phyloP scores from a whole-genome alignment of 2,329 filamentous ascomycete species.

The Hymenoscyphus infarciens region DNA sequence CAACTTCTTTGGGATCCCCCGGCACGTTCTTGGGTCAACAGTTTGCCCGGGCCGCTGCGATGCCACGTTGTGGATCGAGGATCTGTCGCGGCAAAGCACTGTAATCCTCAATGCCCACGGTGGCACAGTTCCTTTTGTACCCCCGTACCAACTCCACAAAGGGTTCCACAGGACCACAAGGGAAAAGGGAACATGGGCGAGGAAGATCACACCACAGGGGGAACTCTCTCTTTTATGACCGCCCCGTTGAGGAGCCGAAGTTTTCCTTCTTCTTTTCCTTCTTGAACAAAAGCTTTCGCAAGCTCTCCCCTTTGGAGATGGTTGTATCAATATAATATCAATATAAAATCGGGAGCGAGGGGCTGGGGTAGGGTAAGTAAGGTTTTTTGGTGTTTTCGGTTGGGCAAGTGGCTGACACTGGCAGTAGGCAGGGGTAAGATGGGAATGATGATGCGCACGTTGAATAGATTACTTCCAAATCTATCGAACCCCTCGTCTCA shows the following conservation, averaged over 20 bases:
- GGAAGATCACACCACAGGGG: constrained; percentile 5
- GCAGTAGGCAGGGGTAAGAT: neutral
- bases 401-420: neutral
- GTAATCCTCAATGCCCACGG: constrained; percentile 1
- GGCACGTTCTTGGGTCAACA: neutral
- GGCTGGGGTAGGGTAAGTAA: neutral
- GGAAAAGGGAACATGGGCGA: neutral
- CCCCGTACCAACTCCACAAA: neutral
- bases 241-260: neutral
- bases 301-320: constrained; percentile 4
- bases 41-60: constrained; percentile 3
- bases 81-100: constrained; percentile 4
- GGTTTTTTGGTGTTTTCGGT: neutral
- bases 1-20: neutral
- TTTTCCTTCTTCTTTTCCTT: neutral
- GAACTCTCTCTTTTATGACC: no score
- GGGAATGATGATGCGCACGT: constrained; percentile 1
- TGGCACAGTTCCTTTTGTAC: neutral
- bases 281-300: neutral
- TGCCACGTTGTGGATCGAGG: constrained; percentile 4
- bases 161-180: neutral
- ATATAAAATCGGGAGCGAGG: constrained; percentile 3
- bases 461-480: constrained; percentile 10
- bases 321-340: constrained; percentile 1
- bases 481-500: neutral